These are phyloP conservation scores for Kodamaea restingae DNA, from an alignment of 805 yeast genomes.

Conservation along the genomic window DNA sequence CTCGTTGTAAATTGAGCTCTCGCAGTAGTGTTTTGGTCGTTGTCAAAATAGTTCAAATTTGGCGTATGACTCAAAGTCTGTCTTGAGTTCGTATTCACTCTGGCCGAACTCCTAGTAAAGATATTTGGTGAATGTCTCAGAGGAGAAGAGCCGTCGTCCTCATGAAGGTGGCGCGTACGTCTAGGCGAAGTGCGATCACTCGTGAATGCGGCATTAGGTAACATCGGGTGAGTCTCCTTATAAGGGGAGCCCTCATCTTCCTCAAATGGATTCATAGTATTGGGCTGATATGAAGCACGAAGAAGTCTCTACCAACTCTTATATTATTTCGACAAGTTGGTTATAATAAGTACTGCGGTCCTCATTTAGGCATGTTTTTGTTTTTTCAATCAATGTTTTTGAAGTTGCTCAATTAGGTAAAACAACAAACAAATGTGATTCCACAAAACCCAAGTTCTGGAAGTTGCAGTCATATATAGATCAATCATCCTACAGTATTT, in stretches of 20 bases:
- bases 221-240: conserved; percentile 27
- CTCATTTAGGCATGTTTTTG: conserved; percentile 4
- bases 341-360: not conserved
- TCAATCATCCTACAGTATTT: too few relatives aligned
- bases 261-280: conserved; percentile 27
- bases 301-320: not conserved
- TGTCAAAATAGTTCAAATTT: conserved; percentile 16
- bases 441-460: too few relatives aligned
- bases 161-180: conserved; percentile 25
- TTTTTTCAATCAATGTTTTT: conserved; percentile 13
- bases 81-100: conserved; percentile 16
- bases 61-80: conserved; percentile 26
- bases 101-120: conserved; percentile 35
- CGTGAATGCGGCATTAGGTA: conserved; percentile 39
- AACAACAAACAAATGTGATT: not conserved
- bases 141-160: conserved; percentile 21
- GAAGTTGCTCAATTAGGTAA: conserved; percentile 18
- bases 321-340: conserved; percentile 2
- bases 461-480: too few relatives aligned
- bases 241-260: conserved; percentile 32
- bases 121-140: conserved; percentile 42
- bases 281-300: not conserved
- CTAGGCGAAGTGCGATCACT: conserved; percentile 36
- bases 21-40: conserved; percentile 7
- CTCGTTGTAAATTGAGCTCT: conserved; percentile 64